A percentile compares a stretch with the other conserved stretches of the same genome.
phyloP scores from a whole-genome alignment of 768 basidiomycete species.

The Tephrocybe sp. region DNA sequence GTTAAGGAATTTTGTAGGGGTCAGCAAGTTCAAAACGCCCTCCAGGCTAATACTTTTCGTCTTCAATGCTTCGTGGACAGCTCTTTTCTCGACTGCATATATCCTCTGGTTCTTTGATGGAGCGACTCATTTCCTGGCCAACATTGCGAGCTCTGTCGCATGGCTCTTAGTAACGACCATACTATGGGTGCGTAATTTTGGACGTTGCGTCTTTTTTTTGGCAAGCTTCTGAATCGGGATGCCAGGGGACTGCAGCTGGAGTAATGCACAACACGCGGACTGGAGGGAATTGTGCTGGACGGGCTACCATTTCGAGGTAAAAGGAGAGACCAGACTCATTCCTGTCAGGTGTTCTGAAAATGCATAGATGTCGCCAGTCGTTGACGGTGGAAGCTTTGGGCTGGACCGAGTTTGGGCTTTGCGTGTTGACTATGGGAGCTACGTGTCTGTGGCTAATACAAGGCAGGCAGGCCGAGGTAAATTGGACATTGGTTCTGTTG shows the following conservation, averaged over 20 bases:
- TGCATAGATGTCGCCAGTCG: conserved; percentile 61
- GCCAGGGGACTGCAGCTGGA: conserved; percentile 68
- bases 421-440: conserved; percentile 48
- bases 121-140: conserved; percentile 66
- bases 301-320: conserved; percentile 51
- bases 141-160: conserved; percentile 70
- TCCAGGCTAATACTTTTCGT: conserved; percentile 54
- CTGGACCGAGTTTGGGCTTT: conserved; percentile 72
- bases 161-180: conserved; percentile 66
- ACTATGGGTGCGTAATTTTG: conserved; percentile 56
- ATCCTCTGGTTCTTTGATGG: conserved; percentile 70
- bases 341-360: not conserved
- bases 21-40: not conserved
- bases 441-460: conserved; percentile 45
- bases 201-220: no score
- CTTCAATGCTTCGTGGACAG: conserved; percentile 75
- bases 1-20: not conserved
- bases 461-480: conserved; percentile 21
- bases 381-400: conserved; percentile 73
- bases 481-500: conserved; percentile 17
- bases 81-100: conserved; percentile 65
- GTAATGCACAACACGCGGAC: conserved; percentile 62
- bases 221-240: no score
- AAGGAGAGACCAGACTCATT: conserved; percentile 16
- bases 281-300: conserved; percentile 57